These are phyloP conservation scores for Alternaria consortialis DNA, from an alignment of 2,329 filamentous ascomycete genomes.

Conservation along the genomic window DNA sequence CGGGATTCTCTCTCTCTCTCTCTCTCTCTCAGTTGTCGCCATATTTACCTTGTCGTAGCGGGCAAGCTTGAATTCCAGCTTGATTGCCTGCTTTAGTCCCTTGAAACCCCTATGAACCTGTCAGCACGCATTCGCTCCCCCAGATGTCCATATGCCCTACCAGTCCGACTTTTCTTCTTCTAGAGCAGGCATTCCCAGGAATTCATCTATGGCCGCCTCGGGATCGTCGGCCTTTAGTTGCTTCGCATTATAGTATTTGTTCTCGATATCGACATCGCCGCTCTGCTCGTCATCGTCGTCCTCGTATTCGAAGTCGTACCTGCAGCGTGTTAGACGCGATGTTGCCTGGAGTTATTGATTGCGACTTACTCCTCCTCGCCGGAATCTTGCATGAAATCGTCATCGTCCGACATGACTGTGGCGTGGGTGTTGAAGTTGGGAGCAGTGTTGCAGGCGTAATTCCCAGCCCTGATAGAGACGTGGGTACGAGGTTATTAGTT, in stretches of 20 bases:
- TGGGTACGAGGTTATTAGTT: neutral
- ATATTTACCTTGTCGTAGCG: conserved; percentile 77
- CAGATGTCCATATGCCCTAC: conserved; percentile 53
- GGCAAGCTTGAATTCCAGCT: conserved; percentile 93
- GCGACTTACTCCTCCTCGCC: conserved; percentile 78
- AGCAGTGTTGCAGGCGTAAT: neutral
- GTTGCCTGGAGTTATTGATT: neutral
- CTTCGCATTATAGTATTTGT: conserved; percentile 99
- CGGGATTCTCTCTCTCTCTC: conserved; percentile 6
- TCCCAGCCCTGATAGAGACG: neutral
- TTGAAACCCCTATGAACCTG: conserved; percentile 77
- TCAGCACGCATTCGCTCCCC: conserved; percentile 25
- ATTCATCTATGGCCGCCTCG: conserved; percentile 88
- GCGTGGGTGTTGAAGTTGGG: conserved; percentile 14
- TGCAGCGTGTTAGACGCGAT: conserved; percentile 49
- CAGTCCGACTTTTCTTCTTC: conserved; percentile 95
- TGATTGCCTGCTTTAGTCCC: conserved; percentile 96
- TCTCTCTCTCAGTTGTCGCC: neutral
- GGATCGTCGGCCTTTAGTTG: conserved; percentile 90
- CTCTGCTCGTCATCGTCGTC: conserved; percentile 89
- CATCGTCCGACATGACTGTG: conserved; percentile 77
- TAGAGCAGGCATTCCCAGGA: conserved; percentile 83
- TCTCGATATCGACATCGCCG: conserved; percentile 94
- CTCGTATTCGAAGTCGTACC: conserved; percentile 97
- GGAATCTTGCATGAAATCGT: conserved; percentile 94